Base-by-base conservation (phyloP, 2,329 filamentous ascomycete genomes). In the Calonectria montana region DNA sequence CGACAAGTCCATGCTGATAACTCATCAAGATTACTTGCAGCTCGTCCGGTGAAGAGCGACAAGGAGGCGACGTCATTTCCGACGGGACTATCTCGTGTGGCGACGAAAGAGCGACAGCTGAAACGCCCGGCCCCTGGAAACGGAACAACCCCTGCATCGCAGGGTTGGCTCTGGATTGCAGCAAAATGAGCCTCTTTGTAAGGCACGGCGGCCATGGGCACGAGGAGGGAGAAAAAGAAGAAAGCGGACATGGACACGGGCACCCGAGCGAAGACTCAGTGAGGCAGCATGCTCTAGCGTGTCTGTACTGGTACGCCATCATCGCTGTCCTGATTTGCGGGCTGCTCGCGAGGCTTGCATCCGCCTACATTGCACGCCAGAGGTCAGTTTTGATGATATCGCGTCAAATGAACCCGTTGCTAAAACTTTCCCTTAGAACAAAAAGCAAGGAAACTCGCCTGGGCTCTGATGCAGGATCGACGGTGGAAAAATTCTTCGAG, bases 251-350 rank as follows among this genome's bases (percentile, higher is more conserved):
- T 29, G 66, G 74, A 0, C 76, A 78, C n/a, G 76, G 76, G 0
- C 76, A 78, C 15, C 62, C 68, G 10, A 77, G 70, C 10, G 77
- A 79, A 35, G 77, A 79, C 57, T 78, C 76, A 8, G 37, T 69
- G 57, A 76, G 77, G 64, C 77, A 79, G 45, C 77, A 79, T 55
- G 77, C 76, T 35, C 31, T 79, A 7, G 77, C 77, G 13, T 73
- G 71, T 8, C 73, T 79, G 31, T 79, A 77, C 64, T 79, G 77
- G 77, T 78, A 79, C 67, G 70, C 66, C 25, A 61, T 79, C 59
- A 72, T 73, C n/a, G 65, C 67, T 0, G 41, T 76, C 18, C 55
- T 79, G 45, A 29, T 73, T 37, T 57, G 73, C 47, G 74, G 74
- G 1, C 66, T 70, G 35, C 39, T 71, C 29, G 77, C 75, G 23